Percentiles rank a stretch among this genome's conserved stretches.
These are phyloP conservation scores for Lophium mytilinum DNA, from an alignment of 495 filamentous ascomycete genomes.

Conservation along the genomic window DNA sequence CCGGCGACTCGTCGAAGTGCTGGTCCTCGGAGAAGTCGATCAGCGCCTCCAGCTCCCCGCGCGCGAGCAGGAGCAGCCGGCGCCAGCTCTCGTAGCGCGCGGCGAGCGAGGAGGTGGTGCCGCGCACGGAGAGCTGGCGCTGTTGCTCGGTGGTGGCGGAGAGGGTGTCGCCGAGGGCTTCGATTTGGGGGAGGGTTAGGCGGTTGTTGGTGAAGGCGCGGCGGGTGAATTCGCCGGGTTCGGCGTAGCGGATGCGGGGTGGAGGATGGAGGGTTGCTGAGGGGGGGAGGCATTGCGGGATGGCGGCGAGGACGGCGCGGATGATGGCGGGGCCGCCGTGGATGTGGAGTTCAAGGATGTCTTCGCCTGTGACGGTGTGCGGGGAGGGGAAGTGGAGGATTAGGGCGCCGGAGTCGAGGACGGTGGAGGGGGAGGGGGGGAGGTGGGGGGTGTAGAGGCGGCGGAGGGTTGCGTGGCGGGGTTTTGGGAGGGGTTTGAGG, in stretches of 20 bases:
- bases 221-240: conserved; percentile 91
- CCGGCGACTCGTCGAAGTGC: conserved; percentile 84
- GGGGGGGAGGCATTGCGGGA: conserved; percentile 39
- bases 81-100: conserved; percentile 82
- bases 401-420: conserved; percentile 76
- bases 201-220: conserved; percentile 85
- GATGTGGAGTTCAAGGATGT: conserved; percentile 84
- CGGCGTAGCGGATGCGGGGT: conserved; percentile 69
- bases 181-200: conserved; percentile 85
- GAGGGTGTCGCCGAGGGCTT: conserved; percentile 79
- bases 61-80: conserved; percentile 62
- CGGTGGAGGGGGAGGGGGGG: conserved; percentile 27
- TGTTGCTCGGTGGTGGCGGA: conserved; percentile 90
- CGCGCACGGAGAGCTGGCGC: conserved; percentile 73
- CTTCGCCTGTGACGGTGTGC: conserved; percentile 81
- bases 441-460: conserved; percentile 60
- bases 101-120: conserved; percentile 60
- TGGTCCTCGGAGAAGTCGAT: conserved; percentile 98
- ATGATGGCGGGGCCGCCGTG: conserved; percentile 89
- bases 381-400: conserved; percentile 84
- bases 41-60: conserved; percentile 86
- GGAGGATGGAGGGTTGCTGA: neutral
- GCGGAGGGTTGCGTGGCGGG: conserved; percentile 69
- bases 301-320: conserved; percentile 72
- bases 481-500: conserved; percentile 49